These are phyloP conservation scores for Pleurotus salmoneostramineus DNA, from an alignment of 768 basidiomycete species.

Conservation along the genomic window DNA sequence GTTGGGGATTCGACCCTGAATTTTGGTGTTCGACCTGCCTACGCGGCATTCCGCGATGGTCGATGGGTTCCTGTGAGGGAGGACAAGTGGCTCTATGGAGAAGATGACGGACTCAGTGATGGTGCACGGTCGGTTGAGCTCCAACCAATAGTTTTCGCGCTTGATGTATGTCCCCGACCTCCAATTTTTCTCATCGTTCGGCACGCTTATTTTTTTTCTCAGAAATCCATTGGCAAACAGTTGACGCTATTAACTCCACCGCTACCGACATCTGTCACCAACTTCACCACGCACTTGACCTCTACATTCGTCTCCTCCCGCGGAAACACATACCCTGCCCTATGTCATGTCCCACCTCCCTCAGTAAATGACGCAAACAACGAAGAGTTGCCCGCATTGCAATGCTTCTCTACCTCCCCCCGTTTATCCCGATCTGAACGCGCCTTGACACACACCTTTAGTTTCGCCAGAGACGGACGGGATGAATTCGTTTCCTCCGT, in stretches of 20 bases:
- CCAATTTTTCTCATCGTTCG: not conserved
- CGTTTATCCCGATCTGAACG: slow-evolving; percentile 26
- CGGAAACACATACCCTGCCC: slow-evolving; percentile 42
- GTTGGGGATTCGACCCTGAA: not conserved
- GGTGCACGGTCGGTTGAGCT: slow-evolving; percentile 34
- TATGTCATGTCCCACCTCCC: slow-evolving; percentile 51
- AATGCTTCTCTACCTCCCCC: slow-evolving; percentile 20
- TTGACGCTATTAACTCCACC: slow-evolving; percentile 36
- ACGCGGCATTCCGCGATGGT: slow-evolving; percentile 1
- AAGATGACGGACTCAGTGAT: not conserved
- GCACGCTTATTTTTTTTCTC: not conserved
- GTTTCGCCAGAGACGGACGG: slow-evolving; percentile 44
- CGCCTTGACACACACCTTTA: slow-evolving; percentile 42
- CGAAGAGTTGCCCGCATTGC: slow-evolving; percentile 10
- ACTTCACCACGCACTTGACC: slow-evolving; percentile 48
- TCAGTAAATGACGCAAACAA: slow-evolving; percentile 17
- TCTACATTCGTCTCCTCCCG: slow-evolving; percentile 32
- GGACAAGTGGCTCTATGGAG: not conserved
- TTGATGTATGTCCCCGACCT: slow-evolving; percentile 21
- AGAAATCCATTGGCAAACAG: slow-evolving; percentile 17
- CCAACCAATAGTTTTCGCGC: slow-evolving; percentile 52
- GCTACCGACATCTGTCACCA: slow-evolving; percentile 37
- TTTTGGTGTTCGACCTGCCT: not conserved
- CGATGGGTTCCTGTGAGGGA: not conserved
- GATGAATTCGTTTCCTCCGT: slow-evolving; percentile 47